Conservation (phyloP, 148 eudicot genomes). For the Arbutus unedo region DNA sequence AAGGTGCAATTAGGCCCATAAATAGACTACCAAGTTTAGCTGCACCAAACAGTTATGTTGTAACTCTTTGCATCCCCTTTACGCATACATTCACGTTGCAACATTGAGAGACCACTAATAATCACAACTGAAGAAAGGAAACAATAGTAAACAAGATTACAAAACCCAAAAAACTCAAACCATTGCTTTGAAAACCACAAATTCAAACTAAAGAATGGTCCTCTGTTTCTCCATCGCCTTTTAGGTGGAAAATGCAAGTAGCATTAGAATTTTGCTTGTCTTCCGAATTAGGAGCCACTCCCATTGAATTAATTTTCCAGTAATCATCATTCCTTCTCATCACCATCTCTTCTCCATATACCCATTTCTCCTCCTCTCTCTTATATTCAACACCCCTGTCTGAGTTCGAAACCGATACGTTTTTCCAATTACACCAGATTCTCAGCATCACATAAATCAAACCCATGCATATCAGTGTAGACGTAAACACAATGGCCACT, state of each 20-base stretch:
- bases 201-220: constrained; percentile 16
- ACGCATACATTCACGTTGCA: neutral
- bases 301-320: constrained; percentile 41
- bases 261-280: constrained; percentile 31
- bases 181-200: neutral
- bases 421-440: constrained; percentile 85
- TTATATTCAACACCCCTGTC: constrained; percentile 36
- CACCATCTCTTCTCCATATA: constrained; percentile 35
- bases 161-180: neutral
- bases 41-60: too few relatives aligned
- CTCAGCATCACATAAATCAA: constrained; percentile 73
- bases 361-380: constrained; percentile 51
- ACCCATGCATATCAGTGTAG: constrained; percentile 63
- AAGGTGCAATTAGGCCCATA: too few relatives aligned
- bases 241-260: constrained; percentile 28
- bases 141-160: neutral
- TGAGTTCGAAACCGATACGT: constrained; percentile 54
- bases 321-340: constrained; percentile 36
- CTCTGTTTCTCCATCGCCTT: constrained; percentile 10
- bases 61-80: neutral
- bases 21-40: too few relatives aligned
- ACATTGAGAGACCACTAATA: neutral
- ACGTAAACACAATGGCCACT: constrained; percentile 68
- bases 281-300: constrained; percentile 30
- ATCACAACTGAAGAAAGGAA: neutral